Base-by-base conservation (phyloP, 2,329 filamentous ascomycete species). In the Nemania sp. region DNA sequence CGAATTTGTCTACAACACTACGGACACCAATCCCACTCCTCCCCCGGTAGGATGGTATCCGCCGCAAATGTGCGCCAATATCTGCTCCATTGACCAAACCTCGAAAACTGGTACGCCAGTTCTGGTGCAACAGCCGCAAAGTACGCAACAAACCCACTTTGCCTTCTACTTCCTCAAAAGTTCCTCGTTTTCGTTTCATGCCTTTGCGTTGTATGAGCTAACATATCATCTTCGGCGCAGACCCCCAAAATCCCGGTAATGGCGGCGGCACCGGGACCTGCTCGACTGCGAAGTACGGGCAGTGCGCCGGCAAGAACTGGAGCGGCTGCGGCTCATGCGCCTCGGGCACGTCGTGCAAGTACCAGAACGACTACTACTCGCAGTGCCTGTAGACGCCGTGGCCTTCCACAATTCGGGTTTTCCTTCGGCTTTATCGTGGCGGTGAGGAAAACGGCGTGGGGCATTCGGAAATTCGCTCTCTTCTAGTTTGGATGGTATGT, bases 1-100 rank as follows among this genome's bases (percentile, higher is more conserved):
- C 61, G 85, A 87, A 69, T 75, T 81, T 49, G 80, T 83, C 11
- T 87, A 84, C 62, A 82, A 81, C 70, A 78, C 73, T 58, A 80
- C 80, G 2, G 79, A 54, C 27, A 20, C 7, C 18, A 32, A 8
- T 11, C 59, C 64, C 10, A 6, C 15, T 3, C 52, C 52, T 32
- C 52, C 52, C 26, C 15, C 60, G 41, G 45, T 56, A 27, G 60
- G 60, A 49, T 55, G 52, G 52, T 5, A 7, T 26, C 51, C 51
- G 13, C 59, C 67, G 24, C 62, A 66, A 13, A 43, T 67, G 1
- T 81, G 80, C 62, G 73, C 61, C 41, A 79, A 78, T 47, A 75
- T 81, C 35, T 81, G 80, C 73, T 81, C 78, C 64, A 80, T 81
- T 47, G 80, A 81, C 68, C 76, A 80, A 66, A 80, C 79, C 15